Conservation (phyloP, 1,284 basidiomycete genomes). For the Leccinum pallidistipes region DNA sequence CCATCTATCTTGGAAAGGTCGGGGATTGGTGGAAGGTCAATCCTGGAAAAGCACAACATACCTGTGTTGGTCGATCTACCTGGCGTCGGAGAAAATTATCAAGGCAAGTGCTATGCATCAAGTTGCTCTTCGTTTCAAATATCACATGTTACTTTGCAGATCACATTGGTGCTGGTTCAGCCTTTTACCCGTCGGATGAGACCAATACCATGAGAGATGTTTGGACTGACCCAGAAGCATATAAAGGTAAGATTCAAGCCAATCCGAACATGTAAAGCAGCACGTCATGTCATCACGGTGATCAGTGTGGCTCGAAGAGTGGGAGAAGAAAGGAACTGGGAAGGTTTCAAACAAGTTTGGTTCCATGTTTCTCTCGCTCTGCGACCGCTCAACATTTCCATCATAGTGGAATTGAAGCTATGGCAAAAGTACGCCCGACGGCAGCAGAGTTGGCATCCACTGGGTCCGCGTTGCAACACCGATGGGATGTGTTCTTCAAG, state of each 20-base stretch:
- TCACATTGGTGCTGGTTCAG: background rate
- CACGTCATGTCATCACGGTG: background rate
- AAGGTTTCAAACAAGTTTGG: background rate
- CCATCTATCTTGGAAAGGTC: background rate
- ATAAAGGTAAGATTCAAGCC: background rate
- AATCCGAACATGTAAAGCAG: background rate
- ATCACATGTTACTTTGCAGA: background rate
- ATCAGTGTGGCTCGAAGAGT: background rate
- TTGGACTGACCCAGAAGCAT: background rate
- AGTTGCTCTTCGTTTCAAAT: background rate
- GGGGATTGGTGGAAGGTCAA: background rate
- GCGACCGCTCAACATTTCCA: background rate
- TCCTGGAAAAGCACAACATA: background rate
- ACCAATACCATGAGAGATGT: background rate
- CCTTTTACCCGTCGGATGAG: background rate
- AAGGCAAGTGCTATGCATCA: background rate
- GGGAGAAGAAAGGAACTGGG: background rate
- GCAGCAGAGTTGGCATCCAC: background rate
- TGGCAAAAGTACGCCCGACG: background rate
- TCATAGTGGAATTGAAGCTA: background rate
- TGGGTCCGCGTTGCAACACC: background rate
- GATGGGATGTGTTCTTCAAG: background rate
- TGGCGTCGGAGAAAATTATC: background rate
- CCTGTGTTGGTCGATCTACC: background rate
- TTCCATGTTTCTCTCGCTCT: background rate